Evolutionary conservation across 2,329 filamentous ascomycete genomes (phyloP).

Genomic region (Penicillium carneum): DNA sequence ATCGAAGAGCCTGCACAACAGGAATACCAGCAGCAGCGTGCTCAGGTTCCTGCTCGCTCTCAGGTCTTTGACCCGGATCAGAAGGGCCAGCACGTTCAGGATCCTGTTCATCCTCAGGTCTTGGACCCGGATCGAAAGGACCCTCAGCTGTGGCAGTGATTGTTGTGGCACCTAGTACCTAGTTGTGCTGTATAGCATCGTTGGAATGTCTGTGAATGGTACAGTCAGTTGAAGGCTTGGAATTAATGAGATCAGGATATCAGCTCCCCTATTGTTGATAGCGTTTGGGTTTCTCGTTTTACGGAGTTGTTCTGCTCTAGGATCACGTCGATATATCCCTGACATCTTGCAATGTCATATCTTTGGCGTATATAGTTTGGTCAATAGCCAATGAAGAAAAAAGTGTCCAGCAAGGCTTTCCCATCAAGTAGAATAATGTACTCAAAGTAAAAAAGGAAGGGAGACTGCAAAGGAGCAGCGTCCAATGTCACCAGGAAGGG

Average conservation of each 20-base stretch:
- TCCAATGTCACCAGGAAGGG: no score
- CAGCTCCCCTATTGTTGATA: slow-evolving; percentile 13
- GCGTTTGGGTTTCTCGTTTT: slow-evolving; percentile 10
- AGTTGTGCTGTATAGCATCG: background rate
- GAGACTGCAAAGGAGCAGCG: no score
- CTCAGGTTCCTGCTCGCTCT: background rate
- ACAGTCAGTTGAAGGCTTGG: background rate
- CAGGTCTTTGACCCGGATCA: background rate
- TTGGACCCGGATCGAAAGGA: slow-evolving; percentile 19
- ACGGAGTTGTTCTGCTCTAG: background rate
- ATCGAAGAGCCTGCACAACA: slow-evolving; percentile 13
- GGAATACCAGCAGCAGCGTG: slow-evolving; percentile 2
- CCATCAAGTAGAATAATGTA: background rate
- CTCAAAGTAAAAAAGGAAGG: background rate
- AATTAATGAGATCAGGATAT: slow-evolving; percentile 13
- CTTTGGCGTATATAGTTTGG: slow-evolving; percentile 9
- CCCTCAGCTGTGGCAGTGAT: slow-evolving; percentile 10
- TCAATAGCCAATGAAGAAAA: background rate
- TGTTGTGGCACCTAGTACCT: background rate
- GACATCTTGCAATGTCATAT: slow-evolving; percentile 18
- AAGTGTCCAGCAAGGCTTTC: background rate
- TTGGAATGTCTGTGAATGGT: slow-evolving; percentile 2
- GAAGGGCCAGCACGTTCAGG: slow-evolving; percentile 3
- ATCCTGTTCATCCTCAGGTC: background rate
- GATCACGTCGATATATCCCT: slow-evolving; percentile 11